A percentile compares a stretch with the other conserved stretches of the same genome.
These are phyloP conservation scores for Pachyrhizus erosus DNA, from an alignment of 306 rosid species.

Conservation along the genomic window DNA sequence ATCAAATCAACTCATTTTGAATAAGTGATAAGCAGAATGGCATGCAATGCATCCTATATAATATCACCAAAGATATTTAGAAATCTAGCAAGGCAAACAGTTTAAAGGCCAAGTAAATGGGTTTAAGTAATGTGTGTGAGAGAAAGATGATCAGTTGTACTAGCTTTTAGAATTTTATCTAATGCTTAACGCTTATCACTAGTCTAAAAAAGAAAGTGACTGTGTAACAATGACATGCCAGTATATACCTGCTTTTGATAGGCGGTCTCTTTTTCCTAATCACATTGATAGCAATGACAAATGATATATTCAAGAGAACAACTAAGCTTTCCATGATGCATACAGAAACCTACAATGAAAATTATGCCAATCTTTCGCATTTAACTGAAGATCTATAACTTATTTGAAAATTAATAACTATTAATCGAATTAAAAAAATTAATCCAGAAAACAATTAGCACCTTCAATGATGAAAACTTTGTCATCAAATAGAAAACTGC, in stretches of 20 bases:
- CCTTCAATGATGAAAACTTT: conserved; percentile 62
- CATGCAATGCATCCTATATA: conserved; percentile 17
- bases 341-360: conserved; percentile 57
- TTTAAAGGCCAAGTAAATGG: conserved; percentile 29
- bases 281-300: conserved; percentile 70
- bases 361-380: conserved; percentile 17
- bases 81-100: not conserved
- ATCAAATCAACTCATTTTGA: too few relatives aligned
- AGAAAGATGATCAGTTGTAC: conserved; percentile 24
- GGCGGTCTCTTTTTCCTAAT: conserved; percentile 60
- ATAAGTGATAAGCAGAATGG: conserved; percentile 26
- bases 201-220: conserved; percentile 35
- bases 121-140: conserved; percentile 1
- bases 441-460: conserved; percentile 37
- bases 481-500: conserved; percentile 58
- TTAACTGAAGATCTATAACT: conserved; percentile 14
- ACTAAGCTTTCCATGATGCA: conserved; percentile 54
- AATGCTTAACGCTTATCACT: conserved; percentile 19
- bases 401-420: conserved; percentile 36
- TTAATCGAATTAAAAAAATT: not conserved
- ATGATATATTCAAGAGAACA: conserved; percentile 66
- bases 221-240: conserved; percentile 16
- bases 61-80: conserved; percentile 13
- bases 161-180: conserved; percentile 19
- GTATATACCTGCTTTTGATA: conserved; percentile 65